phyloP scores from a whole-genome alignment of 2,329 filamentous ascomycete species.

The Ascochyta koolunga region DNA sequence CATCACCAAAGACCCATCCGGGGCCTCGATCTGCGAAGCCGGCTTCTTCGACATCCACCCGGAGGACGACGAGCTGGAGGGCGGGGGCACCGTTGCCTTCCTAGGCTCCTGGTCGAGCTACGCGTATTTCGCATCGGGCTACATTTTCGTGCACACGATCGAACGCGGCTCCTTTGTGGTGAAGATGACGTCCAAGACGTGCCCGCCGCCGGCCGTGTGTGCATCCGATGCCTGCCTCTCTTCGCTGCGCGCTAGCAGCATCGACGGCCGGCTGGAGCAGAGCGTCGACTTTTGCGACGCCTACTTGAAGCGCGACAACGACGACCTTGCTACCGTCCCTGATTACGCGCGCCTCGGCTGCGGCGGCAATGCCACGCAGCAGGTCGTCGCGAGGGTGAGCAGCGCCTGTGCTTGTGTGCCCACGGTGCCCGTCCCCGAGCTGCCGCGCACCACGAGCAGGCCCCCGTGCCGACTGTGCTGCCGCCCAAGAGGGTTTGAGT shows the following conservation, averaged over 20 bases:
- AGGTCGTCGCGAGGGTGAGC: conserved; percentile 29
- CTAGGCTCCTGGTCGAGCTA: conserved; percentile 51
- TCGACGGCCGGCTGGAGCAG: conserved; percentile 24
- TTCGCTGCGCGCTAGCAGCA: conserved; percentile 27
- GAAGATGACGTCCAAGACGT: conserved; percentile 35
- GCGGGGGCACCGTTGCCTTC: conserved; percentile 47
- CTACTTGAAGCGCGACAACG: conserved; percentile 24
- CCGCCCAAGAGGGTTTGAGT: conserved; percentile 20
- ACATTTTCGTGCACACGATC: conserved; percentile 45
- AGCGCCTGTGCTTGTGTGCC: conserved; percentile 35
- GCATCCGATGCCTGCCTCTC: conserved; percentile 24
- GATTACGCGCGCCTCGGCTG: conserved; percentile 27
- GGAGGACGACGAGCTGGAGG: conserved; percentile 46
- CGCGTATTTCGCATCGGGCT: conserved; percentile 41
- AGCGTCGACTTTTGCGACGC: conserved; percentile 27
- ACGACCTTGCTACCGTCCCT: conserved; percentile 21
- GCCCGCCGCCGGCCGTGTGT: conserved; percentile 30
- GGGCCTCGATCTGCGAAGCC: conserved; percentile 46
- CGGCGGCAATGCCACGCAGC: conserved; percentile 11
- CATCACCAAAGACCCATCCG: conserved; percentile 46
- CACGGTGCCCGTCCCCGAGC: conserved; percentile 28
- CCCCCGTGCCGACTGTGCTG: conserved; percentile 34
- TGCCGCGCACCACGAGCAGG: conserved; percentile 32
- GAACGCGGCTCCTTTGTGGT: conserved; percentile 44
- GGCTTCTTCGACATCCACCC: conserved; percentile 51